Percentiles rank a stretch among this genome's conserved stretches.
phyloP scores from a whole-genome alignment of 495 filamentous ascomycete species.

The Penicillium parvum region DNA sequence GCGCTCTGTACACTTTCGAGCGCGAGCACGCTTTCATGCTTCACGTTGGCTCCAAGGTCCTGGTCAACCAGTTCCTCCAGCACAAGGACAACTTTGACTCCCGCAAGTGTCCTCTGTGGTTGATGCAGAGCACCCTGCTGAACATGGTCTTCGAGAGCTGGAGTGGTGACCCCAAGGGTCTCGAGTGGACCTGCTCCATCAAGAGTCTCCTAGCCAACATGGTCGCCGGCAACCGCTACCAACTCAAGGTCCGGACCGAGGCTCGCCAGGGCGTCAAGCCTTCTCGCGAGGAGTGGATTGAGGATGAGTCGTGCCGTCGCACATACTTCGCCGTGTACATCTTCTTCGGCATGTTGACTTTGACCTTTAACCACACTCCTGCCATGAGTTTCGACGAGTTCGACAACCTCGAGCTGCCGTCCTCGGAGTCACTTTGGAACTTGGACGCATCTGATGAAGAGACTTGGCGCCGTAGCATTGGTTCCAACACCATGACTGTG shows the following conservation, averaged over 20 bases:
- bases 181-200: constrained; percentile 98
- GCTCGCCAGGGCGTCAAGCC: constrained; percentile 74
- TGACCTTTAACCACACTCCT: constrained; percentile 97
- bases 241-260: constrained; percentile 86
- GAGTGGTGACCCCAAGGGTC: constrained; percentile 95
- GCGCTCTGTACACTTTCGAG: constrained; percentile 94
- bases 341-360: constrained; percentile 93
- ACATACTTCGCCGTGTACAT: constrained; percentile 99
- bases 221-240: constrained; percentile 96
- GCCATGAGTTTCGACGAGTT: constrained; percentile 98
- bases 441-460: constrained; percentile 74
- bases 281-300: constrained; percentile 87
- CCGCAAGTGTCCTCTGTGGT: constrained; percentile 95
- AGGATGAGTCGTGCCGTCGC: constrained; percentile 92
- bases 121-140: constrained; percentile 90
- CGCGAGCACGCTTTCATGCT: constrained; percentile 93
- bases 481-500: constrained; percentile 70
- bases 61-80: constrained; percentile 94
- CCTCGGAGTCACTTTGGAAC: constrained; percentile 93
- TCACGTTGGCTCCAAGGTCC: constrained; percentile 95
- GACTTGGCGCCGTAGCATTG: constrained; percentile 68
- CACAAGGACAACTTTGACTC: constrained; percentile 99
- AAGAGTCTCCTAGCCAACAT: constrained; percentile 97
- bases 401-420: constrained; percentile 85
- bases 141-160: constrained; percentile 99